These are phyloP conservation scores for Kwoniella newhampshirensis DNA, from an alignment of 768 basidiomycete species.

Conservation along the genomic window DNA sequence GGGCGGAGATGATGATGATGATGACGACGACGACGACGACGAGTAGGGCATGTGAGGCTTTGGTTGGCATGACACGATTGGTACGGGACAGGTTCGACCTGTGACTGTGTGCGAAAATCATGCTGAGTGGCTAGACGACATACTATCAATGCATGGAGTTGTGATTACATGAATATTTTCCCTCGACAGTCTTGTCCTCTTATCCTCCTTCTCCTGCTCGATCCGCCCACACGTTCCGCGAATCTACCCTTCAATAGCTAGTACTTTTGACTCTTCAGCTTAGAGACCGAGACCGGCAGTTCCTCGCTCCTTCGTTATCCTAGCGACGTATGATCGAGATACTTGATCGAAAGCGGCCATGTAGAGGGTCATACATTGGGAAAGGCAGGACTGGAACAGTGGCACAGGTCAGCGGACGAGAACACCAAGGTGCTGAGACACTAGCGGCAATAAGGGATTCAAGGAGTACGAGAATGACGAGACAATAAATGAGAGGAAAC, in stretches of 20 bases:
- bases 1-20: slow-evolving; percentile 53
- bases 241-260: no score
- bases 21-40: slow-evolving; percentile 25
- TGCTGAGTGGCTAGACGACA: no score
- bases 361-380: slow-evolving; percentile 52
- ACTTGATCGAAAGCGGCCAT: slow-evolving; percentile 53
- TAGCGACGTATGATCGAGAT: slow-evolving; percentile 46
- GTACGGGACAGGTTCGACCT: no score
- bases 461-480: background rate
- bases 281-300: slow-evolving; percentile 17
- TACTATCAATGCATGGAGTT: slow-evolving; percentile 18
- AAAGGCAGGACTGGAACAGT: slow-evolving; percentile 46
- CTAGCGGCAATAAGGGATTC: background rate
- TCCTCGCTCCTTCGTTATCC: slow-evolving; percentile 46
- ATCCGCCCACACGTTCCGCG: no score
- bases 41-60: no score
- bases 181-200: no score
- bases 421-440: background rate
- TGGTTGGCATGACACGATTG: no score
- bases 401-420: no score
- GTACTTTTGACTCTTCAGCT: background rate
- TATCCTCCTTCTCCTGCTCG: no score
- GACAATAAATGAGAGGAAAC: no score
- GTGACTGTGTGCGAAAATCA: no score
- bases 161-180: slow-evolving; percentile 15